Evolutionary conservation across 306 rosid species (phyloP).

Genomic region (Prinsepia uniflora): DNA sequence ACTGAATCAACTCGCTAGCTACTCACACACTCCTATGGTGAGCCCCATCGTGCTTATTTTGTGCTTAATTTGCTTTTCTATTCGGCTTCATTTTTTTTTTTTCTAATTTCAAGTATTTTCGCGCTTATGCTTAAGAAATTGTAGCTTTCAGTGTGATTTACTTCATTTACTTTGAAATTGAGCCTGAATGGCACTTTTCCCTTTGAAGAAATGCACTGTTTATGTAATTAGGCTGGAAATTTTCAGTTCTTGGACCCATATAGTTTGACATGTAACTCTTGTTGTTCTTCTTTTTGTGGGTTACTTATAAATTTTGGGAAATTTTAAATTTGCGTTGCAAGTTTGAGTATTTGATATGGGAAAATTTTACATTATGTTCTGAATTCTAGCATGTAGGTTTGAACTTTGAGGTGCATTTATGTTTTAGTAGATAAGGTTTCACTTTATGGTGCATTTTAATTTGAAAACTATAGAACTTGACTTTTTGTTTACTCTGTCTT

Average conservation of each 20-base stretch:
- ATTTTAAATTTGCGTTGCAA: too few species aligned
- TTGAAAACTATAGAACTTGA: slow-evolving; percentile 8
- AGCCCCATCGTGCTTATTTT: slow-evolving; percentile 24
- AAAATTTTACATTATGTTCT: not conserved
- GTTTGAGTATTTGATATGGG: not conserved
- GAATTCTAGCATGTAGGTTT: not conserved
- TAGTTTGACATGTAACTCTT: slow-evolving; percentile 1
- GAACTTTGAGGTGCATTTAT: slow-evolving; percentile 6
- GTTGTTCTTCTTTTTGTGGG: slow-evolving; percentile 12
- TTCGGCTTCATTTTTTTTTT: not conserved
- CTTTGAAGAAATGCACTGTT: slow-evolving; percentile 2
- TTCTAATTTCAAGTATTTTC: not conserved
- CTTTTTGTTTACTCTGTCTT: slow-evolving; percentile 27
- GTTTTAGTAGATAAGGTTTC: slow-evolving; percentile 1
- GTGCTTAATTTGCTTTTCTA: not conserved
- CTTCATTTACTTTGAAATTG: slow-evolving; percentile 11
- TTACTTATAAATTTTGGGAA: not conserved
- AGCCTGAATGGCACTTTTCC: slow-evolving; percentile 23
- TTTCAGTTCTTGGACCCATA: slow-evolving; percentile 1
- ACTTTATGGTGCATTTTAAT: not conserved
- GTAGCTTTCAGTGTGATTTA: not conserved
- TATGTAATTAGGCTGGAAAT: slow-evolving; percentile 11
- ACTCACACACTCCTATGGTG: slow-evolving; percentile 54
- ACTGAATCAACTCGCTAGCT: slow-evolving; percentile 44
- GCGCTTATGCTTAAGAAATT: slow-evolving; percentile 4